phyloP scores from a whole-genome alignment of 2,329 filamentous ascomycete species.

The Domatiomyces globalis region DNA sequence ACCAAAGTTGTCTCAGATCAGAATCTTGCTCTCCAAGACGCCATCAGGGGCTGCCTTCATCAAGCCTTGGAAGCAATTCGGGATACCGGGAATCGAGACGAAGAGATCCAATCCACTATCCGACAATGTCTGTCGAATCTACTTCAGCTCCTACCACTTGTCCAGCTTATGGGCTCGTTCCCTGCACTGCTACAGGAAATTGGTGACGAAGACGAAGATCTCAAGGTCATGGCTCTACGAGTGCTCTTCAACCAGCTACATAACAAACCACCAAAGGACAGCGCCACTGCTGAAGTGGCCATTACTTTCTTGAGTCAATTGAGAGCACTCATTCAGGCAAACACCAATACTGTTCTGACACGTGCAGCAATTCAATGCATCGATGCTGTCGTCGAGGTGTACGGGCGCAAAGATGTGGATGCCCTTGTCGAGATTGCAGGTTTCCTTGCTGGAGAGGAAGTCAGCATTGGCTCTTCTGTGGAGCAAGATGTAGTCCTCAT shows the following conservation, averaged over 20 bases:
- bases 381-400: slow-evolving; percentile 85
- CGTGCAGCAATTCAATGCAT: slow-evolving; percentile 78
- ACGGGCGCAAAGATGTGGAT: slow-evolving; percentile 78
- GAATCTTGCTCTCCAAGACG: slow-evolving; percentile 11
- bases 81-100: slow-evolving; percentile 5
- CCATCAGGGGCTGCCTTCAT: slow-evolving; percentile 18
- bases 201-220: slow-evolving; percentile 53
- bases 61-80: slow-evolving; percentile 9
- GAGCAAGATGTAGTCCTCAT: slow-evolving; percentile 27
- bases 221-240: slow-evolving; percentile 65
- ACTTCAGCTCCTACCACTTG: slow-evolving; percentile 71
- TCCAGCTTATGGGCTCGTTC: slow-evolving; percentile 78
- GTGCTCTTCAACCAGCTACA: slow-evolving; percentile 70
- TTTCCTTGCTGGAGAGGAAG: neutral
- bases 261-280: slow-evolving; percentile 55
- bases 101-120: slow-evolving; percentile 25
- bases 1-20: slow-evolving; percentile 3
- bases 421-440: slow-evolving; percentile 1
- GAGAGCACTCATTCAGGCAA: slow-evolving; percentile 59
- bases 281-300: slow-evolving; percentile 15
- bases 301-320: slow-evolving; percentile 61
- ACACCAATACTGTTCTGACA: slow-evolving; percentile 60
- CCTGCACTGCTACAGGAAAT: slow-evolving; percentile 56
- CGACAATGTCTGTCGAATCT: slow-evolving; percentile 63
- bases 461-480: neutral